Evolutionary conservation across 2,329 filamentous ascomycete species (phyloP), one percentile per base, ranked within the genome.

Genomic region (Nannizziopsis arthrosporioides): DNA sequence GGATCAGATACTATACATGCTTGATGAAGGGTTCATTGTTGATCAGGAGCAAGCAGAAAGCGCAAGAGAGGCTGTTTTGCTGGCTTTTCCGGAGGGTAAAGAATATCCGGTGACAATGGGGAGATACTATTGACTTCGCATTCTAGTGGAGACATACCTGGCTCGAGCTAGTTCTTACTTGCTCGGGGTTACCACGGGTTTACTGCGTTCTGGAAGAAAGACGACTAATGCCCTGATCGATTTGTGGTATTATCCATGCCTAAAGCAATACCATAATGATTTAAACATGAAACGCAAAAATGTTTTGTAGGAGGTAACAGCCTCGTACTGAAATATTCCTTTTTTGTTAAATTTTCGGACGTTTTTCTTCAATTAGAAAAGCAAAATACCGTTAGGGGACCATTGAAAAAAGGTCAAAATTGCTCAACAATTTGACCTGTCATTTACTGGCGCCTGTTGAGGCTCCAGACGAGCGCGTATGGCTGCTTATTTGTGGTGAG

Each of bases 401-500:
- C 22, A 27, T 27, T 27, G 22, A 27, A 27, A 27, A 3, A n/a
- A n/a, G n/a, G n/a, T n/a, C n/a, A n/a, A n/a, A n/a, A n/a, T n/a
- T n/a, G n/a, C 7, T 27, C 22, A 27, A 27, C 22, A 27, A 27
- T 27, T 27, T 27, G 22, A 27, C 22, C 22, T 3, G 7, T 27
- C 7, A 4, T 27, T 27, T 27, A 27, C 22, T 27, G 40, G 32
- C 44, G 49, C 17, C 49, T 35, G 40, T 51, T 49, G 18, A 52
- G 17, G 18, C 50, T 52, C 52, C 52, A 54, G n/a, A 36, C 50
- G 14, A 54, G 37, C 2, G 52, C 52, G 46, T 50, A 54, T n/a
- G 50, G 50, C 40, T 54, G 52, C 5, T 38, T 32, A 18, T 44
- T 40, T 8, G 48, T 47, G 27, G 41, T 39, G 41, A 54, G 47